phyloP scores from a whole-genome alignment of 495 filamentous ascomycete genomes.

The Podospora tetraspora region DNA sequence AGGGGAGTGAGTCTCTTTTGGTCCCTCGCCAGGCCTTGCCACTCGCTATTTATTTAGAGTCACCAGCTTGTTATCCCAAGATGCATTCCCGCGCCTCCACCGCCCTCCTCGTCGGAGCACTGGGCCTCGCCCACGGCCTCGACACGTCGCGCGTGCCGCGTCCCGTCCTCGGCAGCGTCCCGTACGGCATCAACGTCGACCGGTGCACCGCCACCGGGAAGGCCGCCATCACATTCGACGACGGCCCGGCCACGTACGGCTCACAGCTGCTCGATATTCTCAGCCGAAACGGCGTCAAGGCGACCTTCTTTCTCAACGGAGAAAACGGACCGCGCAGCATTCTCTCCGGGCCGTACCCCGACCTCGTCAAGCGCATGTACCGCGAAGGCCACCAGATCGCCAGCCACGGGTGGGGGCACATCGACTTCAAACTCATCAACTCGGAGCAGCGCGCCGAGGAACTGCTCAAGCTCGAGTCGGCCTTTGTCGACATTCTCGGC shows the following conservation, averaged over 20 bases:
- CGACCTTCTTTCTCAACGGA: conserved; percentile 5
- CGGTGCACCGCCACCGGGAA: conserved; percentile 48
- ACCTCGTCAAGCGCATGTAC: conserved; percentile 53
- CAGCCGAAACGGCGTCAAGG: not conserved
- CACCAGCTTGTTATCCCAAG: not conserved
- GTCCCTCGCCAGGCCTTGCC: not conserved
- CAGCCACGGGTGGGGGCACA: conserved; percentile 64
- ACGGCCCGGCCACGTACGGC: conserved; percentile 62
- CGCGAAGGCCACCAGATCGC: conserved; percentile 61
- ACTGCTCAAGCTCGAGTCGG: conserved; percentile 59
- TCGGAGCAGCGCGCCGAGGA: conserved; percentile 45
- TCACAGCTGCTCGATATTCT: conserved; percentile 27
- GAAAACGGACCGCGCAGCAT: not conserved
- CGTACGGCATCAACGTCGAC: conserved; percentile 47
- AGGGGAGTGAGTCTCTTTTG: not conserved
- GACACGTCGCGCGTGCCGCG: conserved; percentile 49
- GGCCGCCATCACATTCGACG: conserved; percentile 66
- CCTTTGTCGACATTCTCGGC: conserved; percentile 59
- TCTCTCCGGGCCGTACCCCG: conserved; percentile 25
- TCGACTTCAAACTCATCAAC: conserved; percentile 50
- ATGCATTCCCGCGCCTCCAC: not conserved
- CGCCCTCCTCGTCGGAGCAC: not conserved
- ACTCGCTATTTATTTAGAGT: not conserved
- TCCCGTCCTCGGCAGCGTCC: conserved; percentile 43
- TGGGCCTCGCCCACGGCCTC: conserved; percentile 40